phyloP scores from a whole-genome alignment of 2,329 filamentous ascomycete genomes.

The Gremmenia infestans region DNA sequence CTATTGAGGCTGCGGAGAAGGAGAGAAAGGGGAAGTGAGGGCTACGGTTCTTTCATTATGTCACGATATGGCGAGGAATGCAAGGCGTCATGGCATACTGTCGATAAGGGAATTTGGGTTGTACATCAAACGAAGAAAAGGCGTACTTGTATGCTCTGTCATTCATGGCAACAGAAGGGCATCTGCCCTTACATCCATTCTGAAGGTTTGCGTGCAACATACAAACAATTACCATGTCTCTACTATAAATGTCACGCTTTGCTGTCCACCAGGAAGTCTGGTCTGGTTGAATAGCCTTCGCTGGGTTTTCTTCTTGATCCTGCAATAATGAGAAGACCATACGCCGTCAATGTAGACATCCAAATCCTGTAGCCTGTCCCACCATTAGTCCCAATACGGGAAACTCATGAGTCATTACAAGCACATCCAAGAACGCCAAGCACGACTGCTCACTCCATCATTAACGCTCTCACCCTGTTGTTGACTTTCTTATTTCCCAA shows the following conservation, averaged over 20 bases:
- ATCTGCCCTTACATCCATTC: not conserved
- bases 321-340: not conserved
- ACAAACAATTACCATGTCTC: not conserved
- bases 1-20: constrained; percentile 39
- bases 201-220: not conserved
- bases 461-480: not conserved
- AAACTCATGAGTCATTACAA: constrained; percentile 7
- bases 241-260: not conserved
- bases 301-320: not conserved
- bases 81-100: not conserved
- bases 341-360: not conserved
- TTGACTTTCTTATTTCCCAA: constrained; percentile 55
- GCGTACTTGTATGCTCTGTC: not conserved
- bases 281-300: not conserved
- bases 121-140: not conserved
- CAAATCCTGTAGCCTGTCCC: not conserved
- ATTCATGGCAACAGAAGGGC: not conserved
- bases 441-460: not conserved
- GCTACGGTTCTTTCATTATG: not conserved
- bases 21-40: constrained; percentile 25
- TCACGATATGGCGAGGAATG: not conserved
- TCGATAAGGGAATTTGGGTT: not conserved
- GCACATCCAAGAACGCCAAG: not conserved
- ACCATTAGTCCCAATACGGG: not conserved
- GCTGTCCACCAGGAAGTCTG: not conserved